Evolutionary conservation across 768 basidiomycete species (phyloP).

Genomic region (Cystobasidium ongulense): DNA sequence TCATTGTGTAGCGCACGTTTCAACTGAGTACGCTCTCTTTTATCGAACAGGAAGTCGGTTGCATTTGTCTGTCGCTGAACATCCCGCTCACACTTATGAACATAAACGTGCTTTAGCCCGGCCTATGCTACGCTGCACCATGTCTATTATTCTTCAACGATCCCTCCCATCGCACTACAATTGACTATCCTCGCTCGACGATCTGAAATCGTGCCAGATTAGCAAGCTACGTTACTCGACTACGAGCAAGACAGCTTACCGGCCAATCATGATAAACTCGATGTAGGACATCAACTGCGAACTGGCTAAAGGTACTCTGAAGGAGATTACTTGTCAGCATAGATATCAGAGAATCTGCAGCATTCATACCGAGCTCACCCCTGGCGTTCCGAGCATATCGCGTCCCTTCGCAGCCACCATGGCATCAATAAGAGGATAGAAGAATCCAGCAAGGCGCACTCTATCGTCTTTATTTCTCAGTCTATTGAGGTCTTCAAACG

Average conservation of each 20-base stretch:
- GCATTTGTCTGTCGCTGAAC: too few species aligned
- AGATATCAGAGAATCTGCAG: too few species aligned
- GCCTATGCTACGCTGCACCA: too few species aligned
- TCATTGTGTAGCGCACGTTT: too few species aligned
- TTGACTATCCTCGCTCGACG: not conserved
- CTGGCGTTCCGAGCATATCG: constrained; percentile 58
- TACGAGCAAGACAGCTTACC: not conserved
- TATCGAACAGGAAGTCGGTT: too few species aligned
- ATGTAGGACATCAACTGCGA: constrained; percentile 63
- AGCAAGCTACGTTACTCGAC: not conserved
- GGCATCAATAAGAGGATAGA: constrained; percentile 63
- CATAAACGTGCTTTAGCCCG: too few species aligned
- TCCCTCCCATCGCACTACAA: too few species aligned
- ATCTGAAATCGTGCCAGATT: not conserved
- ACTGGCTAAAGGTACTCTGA: constrained; percentile 67
- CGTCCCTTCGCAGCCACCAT: constrained; percentile 58
- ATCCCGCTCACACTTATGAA: too few species aligned
- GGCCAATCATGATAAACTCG: constrained; percentile 50
- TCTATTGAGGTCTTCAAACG: constrained; percentile 33
- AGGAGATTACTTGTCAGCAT: not conserved
- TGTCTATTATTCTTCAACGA: too few species aligned
- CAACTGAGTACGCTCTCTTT: too few species aligned
- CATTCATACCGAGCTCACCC: too few species aligned
- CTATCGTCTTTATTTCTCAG: constrained; percentile 53
- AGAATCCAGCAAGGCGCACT: constrained; percentile 49